Evolutionary conservation across 2,329 filamentous ascomycete genomes (phyloP), one percentile per base, ranked within the genome.

Genomic region (Pseudopyricularia cyperi): DNA sequence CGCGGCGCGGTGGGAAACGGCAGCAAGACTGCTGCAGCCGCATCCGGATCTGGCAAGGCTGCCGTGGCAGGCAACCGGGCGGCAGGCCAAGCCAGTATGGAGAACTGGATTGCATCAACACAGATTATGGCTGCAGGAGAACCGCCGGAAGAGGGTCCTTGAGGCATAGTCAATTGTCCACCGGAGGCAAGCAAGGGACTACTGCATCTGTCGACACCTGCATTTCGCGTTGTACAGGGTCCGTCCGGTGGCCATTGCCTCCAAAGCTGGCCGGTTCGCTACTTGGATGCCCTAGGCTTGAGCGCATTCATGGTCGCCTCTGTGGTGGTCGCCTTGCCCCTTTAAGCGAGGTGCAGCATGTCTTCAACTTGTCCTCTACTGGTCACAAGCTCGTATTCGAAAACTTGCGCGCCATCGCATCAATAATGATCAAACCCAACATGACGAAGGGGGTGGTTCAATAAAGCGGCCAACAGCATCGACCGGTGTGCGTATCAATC

Each of bases 71-170:
- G 62, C 52, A 57, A 56, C 49, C 62, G 62, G 53, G 67, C 71
- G 11, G 71, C 69, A 47, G 79, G 80, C 42, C 83, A 86, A 63
- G 82, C 80, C 52, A 75, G 81, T 66, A 89, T 91, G 86, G 86
- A 89, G 68, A 85, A 88, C 61, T 91, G 87, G 83, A 89, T 91
- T 61, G 73, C 76, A 24, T 88, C 85, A 47, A 90, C 85, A n/a
- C 87, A 90, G 64, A 70, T 81, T 57, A 77, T 75, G 67, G 65
- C 46, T 63, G 30, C 12, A 22, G 47, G 28, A n/a, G 50, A 51
- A 6, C 50, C 52, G 35, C 51, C 22, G 28, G 39, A 53, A 4
- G 48, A 50, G 32, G 32, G 17, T 7, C 69, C 68, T 14, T 70
- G 69, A 42, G 7, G 1, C 22, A 4, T 42, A 9, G 15, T 71